Evolutionary conservation across 179 eudicot species (phyloP), one percentile per base, ranked within the genome.

Genomic region (Carnegiea gigantea): DNA sequence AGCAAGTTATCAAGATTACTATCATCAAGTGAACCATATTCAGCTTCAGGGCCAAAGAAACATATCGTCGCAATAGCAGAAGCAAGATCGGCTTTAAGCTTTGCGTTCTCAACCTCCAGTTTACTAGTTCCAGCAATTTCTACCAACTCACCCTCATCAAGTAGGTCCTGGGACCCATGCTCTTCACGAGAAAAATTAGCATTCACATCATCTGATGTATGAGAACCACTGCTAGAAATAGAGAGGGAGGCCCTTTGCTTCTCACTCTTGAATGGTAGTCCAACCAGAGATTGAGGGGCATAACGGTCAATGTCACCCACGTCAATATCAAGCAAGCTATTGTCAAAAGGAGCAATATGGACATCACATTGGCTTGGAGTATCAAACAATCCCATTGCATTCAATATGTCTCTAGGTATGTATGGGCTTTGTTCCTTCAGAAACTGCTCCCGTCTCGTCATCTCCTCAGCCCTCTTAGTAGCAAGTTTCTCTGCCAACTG

Each of bases 401-500:
- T 84, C 80, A 97, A 86, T 77, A 97, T 87, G 87, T 93, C 98
- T 79, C 93, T 83, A 26, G 99, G 98, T 73, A 97, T 97, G 84
- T 82, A 97, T 24, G 85, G 80, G 76, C 86, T 86, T 75, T 95
- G 92, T 77, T 86, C 86, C 89, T 93, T 93, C 57, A 93, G 82
- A 83, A 97, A 97, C 20, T 93, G 97, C 75, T 97, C 99, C 43
- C 99, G 86, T 81, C 88, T 93, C 84, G 93, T 89, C 84, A 95
- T 88, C 86, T 97, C 99, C n/a, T 80, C 87, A 75, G 93, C 98
- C 88, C 99, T 91, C 86, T 91, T 92, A 62, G 89, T 86, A 62
- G 99, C 99, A 81, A 97, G 98, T 86, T 90, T 90, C 86, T 97
- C 99, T 30, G 99, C 99, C 85, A 95, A 84, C 77, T 91, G 98